Conservation (phyloP, 2,329 filamentous ascomycete genomes). For the Metarhizium guizhouense region DNA sequence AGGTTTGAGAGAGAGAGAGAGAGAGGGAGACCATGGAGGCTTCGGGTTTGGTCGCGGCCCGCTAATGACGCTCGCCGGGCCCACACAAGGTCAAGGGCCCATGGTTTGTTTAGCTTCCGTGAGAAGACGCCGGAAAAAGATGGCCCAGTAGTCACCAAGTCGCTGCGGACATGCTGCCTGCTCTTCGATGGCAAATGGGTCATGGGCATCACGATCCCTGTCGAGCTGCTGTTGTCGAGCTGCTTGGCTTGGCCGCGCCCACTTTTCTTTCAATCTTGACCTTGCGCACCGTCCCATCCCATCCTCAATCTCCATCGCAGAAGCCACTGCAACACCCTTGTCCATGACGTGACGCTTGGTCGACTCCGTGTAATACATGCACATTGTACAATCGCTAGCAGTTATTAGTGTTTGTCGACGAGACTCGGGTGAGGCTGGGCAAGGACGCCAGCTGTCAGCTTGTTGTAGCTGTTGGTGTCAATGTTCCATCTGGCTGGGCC, state of each 20-base stretch:
- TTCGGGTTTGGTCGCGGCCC: neutral
- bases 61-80: no score
- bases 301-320: neutral
- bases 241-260: neutral
- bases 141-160: neutral
- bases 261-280: neutral
- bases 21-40: no score
- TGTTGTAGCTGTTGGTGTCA: no score
- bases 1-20: no score
- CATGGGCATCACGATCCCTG: neutral
- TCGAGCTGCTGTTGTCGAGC: neutral
- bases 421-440: no score
- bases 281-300: neutral
- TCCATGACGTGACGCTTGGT: constrained; percentile 3
- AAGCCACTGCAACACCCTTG: neutral
- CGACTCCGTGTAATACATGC: neutral
- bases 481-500: no score
- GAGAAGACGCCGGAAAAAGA: neutral
- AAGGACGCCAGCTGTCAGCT: no score
- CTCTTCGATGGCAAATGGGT: neutral
- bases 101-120: neutral
- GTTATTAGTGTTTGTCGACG: no score
- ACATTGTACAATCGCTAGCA: no score
- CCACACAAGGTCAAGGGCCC: no score
- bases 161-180: no score